Conservation (phyloP, 2,329 filamentous ascomycete species). For the Alternaria rosae region DNA sequence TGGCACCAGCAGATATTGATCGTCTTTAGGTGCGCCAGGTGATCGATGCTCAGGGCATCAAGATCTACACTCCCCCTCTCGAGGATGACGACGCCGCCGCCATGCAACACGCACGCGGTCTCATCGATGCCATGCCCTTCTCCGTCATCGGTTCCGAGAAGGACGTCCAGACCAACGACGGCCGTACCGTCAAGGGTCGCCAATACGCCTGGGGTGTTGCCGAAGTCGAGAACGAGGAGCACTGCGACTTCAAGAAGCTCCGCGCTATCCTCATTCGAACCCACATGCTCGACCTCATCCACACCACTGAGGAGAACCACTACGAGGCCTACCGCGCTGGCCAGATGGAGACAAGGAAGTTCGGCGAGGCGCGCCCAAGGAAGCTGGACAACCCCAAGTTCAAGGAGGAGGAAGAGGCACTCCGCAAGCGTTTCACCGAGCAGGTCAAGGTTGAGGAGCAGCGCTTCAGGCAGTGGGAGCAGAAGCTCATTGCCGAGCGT, state of each 20-base stretch:
- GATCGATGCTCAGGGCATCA: slow-evolving; percentile 98
- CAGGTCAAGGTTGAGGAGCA: slow-evolving; percentile 99
- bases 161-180: slow-evolving; percentile 95
- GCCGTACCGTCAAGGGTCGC: slow-evolving; percentile 96
- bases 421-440: slow-evolving; percentile 98
- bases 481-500: slow-evolving; percentile 98
- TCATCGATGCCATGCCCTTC: slow-evolving; percentile 98
- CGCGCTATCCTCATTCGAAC: slow-evolving; percentile 98
- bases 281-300: slow-evolving; percentile 99
- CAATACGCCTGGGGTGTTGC: slow-evolving; percentile 99
- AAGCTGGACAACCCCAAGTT: slow-evolving; percentile 99
- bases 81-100: slow-evolving; percentile 98
- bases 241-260: slow-evolving; percentile 99
- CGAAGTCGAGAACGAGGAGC: slow-evolving; percentile 99
- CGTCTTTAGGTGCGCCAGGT: slow-evolving; percentile 80
- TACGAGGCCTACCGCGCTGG: slow-evolving; percentile 99
- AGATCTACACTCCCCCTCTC: slow-evolving; percentile 97
- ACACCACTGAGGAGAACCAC: slow-evolving; percentile 98
- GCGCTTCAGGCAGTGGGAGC: slow-evolving; percentile 99
- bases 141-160: slow-evolving; percentile 99
- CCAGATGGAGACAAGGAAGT: slow-evolving; percentile 99
- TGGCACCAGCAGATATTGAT: slow-evolving; percentile 18
- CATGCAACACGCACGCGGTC: slow-evolving; percentile 89
- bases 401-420: slow-evolving; percentile 98
- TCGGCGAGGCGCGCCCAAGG: slow-evolving; percentile 93